Evolutionary conservation across 805 yeast species (phyloP), one percentile per base, ranked within the genome.

Genomic region (Trichomonascus vanleenenianus): DNA sequence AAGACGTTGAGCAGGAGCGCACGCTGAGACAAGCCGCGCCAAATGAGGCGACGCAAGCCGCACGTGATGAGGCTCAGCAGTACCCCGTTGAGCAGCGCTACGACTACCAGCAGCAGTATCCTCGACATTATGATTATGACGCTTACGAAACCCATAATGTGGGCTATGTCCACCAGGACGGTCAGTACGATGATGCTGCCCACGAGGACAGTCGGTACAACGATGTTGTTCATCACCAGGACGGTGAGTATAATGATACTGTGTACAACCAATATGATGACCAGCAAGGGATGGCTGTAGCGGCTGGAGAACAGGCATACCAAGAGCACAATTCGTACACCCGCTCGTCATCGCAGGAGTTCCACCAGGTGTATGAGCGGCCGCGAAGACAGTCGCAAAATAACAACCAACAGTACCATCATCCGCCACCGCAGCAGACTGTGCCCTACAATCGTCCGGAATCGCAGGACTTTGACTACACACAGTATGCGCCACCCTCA

Each of bases 311-410:
- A 27, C 31, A 27, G 10, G 37, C 14, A 7, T 15, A 12, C 37
- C 9, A 12, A 8, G 39, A 4, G 27, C 27, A 22, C 4, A 22
- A 22, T 22, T 8, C 4, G 27, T 22, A 22, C 27, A 22, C 27
- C 8, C 27, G 27, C 7, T 22, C 27, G 27, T 22, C 27, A 5
- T 39, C 36, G 12, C 43, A 36, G 22, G 41, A 34, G 39, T 43
- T 39, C 40, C 36, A 47, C 8, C 41, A 34, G 12, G 37, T 6
- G 18, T 43, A 34, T 19, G 36, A 14, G 7, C 30, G 37, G 8
- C 40, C 40, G 8, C 18, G 40, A 16, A 6, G 15, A 14, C 40
- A 16, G 18, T 37, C 25, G 39, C 39, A 36, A 16, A 12, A 36
- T 14, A 7, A 11, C 11, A 16, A 6, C n/a, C 14, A 5, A 14